These are phyloP conservation scores for Wickerhamiella kurtzmanii DNA, from an alignment of 805 yeast species.

Conservation along the genomic window DNA sequence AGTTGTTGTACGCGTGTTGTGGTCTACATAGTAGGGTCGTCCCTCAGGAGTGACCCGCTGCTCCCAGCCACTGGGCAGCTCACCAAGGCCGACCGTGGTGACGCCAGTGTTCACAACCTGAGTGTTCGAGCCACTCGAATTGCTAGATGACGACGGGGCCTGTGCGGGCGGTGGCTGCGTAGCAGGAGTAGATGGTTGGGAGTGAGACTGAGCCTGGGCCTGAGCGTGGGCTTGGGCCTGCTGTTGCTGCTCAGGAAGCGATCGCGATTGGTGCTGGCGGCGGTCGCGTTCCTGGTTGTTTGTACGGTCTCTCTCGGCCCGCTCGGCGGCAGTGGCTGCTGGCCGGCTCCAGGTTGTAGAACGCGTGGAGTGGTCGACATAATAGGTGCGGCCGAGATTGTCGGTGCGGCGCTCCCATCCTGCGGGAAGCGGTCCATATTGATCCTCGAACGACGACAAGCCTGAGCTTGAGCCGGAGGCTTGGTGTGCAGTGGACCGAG, in stretches of 20 bases:
- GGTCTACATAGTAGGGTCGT: slow-evolving; percentile 95
- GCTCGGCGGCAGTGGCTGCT: slow-evolving; percentile 59
- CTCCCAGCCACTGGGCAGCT: slow-evolving; percentile 98
- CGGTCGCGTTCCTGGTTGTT: slow-evolving; percentile 74
- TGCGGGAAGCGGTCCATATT: slow-evolving; percentile 87
- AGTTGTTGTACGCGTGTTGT: slow-evolving; percentile 97
- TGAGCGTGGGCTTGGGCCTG: slow-evolving; percentile 20
- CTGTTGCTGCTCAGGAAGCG: slow-evolving; percentile 54
- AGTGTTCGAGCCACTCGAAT: slow-evolving; percentile 1
- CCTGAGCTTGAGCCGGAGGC: slow-evolving; percentile 2
- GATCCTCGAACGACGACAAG: slow-evolving; percentile 85
- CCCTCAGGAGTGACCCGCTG: slow-evolving; percentile 97
- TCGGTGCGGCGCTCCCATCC: slow-evolving; percentile 99
- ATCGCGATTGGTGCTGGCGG: slow-evolving; percentile 78
- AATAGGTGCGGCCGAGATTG: slow-evolving; percentile 91
- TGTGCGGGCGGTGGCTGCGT: slow-evolving; percentile 5
- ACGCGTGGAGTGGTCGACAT: slow-evolving; percentile 94
- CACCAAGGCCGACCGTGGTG: slow-evolving; percentile 92
- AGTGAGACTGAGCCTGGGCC: slow-evolving; percentile 3
- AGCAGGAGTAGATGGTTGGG: background rate
- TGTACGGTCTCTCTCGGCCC: slow-evolving; percentile 44
- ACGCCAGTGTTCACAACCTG: slow-evolving; percentile 62
- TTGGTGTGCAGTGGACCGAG: slow-evolving; percentile 7
- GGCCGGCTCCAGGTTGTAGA: slow-evolving; percentile 99
- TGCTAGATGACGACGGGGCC: slow-evolving; percentile 2